Evolutionary conservation across 1,284 basidiomycete species (phyloP).

Genomic region (Neotropicomus parvogracilis): DNA sequence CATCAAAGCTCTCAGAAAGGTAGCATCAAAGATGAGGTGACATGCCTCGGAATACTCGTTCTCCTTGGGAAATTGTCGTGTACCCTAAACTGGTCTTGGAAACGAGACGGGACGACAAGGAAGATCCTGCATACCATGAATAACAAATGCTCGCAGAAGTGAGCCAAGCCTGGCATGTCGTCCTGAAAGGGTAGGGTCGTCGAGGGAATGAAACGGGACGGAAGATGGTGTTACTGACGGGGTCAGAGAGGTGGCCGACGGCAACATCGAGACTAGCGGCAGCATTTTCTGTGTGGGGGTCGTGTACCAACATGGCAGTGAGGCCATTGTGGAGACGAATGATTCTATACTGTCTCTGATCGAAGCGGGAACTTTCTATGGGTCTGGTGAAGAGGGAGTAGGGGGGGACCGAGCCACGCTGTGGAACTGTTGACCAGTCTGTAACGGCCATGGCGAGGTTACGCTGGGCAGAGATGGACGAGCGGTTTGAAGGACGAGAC

Average conservation of each 20-base stretch:
- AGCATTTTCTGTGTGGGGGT: slow-evolving; percentile 88
- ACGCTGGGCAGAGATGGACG: slow-evolving; percentile 9
- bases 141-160: slow-evolving; percentile 93
- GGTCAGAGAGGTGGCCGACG: slow-evolving; percentile 93
- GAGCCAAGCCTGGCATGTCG: slow-evolving; percentile 86
- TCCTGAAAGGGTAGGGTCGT: slow-evolving; percentile 40
- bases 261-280: slow-evolving; percentile 94
- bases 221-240: slow-evolving; percentile 52
- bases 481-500: background rate
- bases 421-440: slow-evolving; percentile 23
- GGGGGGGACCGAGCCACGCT: slow-evolving; percentile 32
- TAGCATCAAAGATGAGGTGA: background rate
- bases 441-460: slow-evolving; percentile 21
- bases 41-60: slow-evolving; percentile 86
- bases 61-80: slow-evolving; percentile 81
- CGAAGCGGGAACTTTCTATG: slow-evolving; percentile 74
- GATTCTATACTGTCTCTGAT: slow-evolving; percentile 76
- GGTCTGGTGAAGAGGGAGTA: slow-evolving; percentile 60
- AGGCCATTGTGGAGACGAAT: slow-evolving; percentile 87
- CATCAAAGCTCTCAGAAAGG: background rate
- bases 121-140: slow-evolving; percentile 72
- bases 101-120: background rate
- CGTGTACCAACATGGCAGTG: slow-evolving; percentile 83
- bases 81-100: slow-evolving; percentile 50
- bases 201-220: background rate